These are phyloP conservation scores for Suillus americanus DNA, from an alignment of 768 basidiomycete species.

Conservation along the genomic window DNA sequence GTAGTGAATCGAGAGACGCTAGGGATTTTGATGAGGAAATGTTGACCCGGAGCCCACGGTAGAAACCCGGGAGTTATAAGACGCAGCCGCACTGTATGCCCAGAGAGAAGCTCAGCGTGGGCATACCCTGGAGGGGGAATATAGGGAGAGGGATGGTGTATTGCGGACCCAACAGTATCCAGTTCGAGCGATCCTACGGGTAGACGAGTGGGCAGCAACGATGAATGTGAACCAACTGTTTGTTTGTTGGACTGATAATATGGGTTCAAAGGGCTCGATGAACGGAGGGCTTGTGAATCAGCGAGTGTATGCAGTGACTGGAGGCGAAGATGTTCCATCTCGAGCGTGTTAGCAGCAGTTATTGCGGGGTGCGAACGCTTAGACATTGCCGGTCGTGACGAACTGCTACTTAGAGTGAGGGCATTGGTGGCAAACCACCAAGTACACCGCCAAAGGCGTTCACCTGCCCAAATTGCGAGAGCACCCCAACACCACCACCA, in stretches of 20 bases:
- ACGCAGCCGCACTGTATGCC: slow-evolving; percentile 67
- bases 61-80: slow-evolving; percentile 55
- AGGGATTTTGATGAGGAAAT: slow-evolving; percentile 69
- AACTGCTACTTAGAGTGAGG: slow-evolving; percentile 34
- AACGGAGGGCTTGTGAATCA: slow-evolving; percentile 11
- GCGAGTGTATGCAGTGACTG: slow-evolving; percentile 7
- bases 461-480: slow-evolving; percentile 59
- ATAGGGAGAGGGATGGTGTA: slow-evolving; percentile 21
- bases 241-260: slow-evolving; percentile 18
- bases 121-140: slow-evolving; percentile 67
- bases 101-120: slow-evolving; percentile 67
- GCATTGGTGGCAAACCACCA: slow-evolving; percentile 64
- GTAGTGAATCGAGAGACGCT: slow-evolving; percentile 57
- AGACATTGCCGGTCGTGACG: background rate
- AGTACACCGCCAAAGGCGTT: slow-evolving; percentile 55
- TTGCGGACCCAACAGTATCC: background rate
- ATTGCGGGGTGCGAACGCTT: slow-evolving; percentile 1
- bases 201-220: background rate
- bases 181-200: slow-evolving; percentile 1
- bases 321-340: slow-evolving; percentile 22
- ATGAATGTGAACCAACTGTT: slow-evolving; percentile 4
- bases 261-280: slow-evolving; percentile 25
- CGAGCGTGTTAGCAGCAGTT: slow-evolving; percentile 19
- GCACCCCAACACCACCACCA: slow-evolving; percentile 71
- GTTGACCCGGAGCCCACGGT: slow-evolving; percentile 77